phyloP scores from a whole-genome alignment of 257 asterid species.

The Solanum raphanifolium region DNA sequence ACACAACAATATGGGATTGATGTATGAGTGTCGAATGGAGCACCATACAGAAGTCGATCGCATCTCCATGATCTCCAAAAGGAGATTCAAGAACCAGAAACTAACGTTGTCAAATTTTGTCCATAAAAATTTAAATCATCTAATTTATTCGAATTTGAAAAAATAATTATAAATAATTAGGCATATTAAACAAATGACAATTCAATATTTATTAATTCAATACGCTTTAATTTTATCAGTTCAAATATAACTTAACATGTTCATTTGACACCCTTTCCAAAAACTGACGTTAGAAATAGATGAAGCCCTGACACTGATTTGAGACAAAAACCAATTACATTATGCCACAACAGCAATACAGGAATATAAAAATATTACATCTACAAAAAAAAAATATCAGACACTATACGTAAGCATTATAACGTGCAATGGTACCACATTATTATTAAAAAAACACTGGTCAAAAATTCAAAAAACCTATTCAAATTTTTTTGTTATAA shows the following conservation, averaged over 20 bases:
- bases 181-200: not conserved
- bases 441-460: conserved; percentile 26
- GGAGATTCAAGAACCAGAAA: conserved; percentile 5
- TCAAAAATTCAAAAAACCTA: conserved; percentile 15
- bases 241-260: not conserved
- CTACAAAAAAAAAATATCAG: conserved; percentile 10
- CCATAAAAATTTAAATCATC: not conserved
- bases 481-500: not conserved
- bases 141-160: not conserved
- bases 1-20: conserved; percentile 7
- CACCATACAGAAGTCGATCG: conserved; percentile 10
- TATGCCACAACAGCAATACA: conserved; percentile 5
- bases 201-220: conserved; percentile 3
- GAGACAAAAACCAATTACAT: conserved; percentile 8
- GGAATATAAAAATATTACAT: not conserved
- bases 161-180: not conserved
- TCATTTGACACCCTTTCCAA: not conserved
- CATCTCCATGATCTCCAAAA: conserved; percentile 25
- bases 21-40: conserved; percentile 22
- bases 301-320: not conserved
- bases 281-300: not conserved
- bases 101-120: too few species aligned
- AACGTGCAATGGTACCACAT: conserved; percentile 52
- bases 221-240: not conserved
- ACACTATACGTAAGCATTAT: conserved; percentile 42